A percentile compares a stretch with the other conserved stretches of the same genome.
phyloP scores from a whole-genome alignment of 73 alveolate species.

The Paramecium pentaurelia region DNA sequence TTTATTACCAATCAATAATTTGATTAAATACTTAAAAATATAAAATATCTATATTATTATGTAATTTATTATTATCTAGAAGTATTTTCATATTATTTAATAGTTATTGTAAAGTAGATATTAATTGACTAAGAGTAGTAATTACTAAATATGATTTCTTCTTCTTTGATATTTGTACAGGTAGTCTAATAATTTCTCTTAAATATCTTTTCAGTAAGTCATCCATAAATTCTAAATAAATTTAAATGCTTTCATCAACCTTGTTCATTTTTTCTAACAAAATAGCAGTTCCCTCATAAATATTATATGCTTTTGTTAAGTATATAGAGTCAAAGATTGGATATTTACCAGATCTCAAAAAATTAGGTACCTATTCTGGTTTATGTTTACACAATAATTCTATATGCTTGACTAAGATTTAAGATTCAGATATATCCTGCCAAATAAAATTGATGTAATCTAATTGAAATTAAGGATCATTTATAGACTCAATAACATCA shows the following conservation, averaged over 20 bases:
- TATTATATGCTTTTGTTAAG: not conserved
- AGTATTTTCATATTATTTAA: not conserved
- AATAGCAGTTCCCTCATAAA: conserved; percentile 13
- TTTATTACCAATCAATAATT: conserved; percentile 14
- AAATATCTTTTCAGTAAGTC: not conserved
- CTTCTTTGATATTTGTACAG: not conserved
- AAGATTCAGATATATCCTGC: not conserved
- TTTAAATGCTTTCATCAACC: not conserved
- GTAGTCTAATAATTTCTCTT: conserved; percentile 4
- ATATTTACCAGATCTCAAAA: conserved; percentile 6
- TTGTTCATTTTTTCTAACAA: not conserved
- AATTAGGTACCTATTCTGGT: not conserved
- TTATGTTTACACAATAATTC: not conserved
- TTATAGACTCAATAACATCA: not conserved
- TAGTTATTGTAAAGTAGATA: not conserved
- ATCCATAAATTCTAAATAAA: not conserved
- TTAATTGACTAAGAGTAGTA: not conserved
- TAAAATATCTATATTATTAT: not conserved
- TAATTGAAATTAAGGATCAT: not conserved
- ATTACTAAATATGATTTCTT: not conserved
- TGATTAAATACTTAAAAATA: not conserved
- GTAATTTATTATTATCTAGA: not conserved
- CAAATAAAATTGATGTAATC: conserved; percentile 17
- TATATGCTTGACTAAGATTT: not conserved
- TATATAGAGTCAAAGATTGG: not conserved